Percentiles rank a stretch among this genome's conserved stretches.
Conservation (phyloP, 2,329 filamentous ascomycete species). For the Decorospora gaudefroyi region DNA sequence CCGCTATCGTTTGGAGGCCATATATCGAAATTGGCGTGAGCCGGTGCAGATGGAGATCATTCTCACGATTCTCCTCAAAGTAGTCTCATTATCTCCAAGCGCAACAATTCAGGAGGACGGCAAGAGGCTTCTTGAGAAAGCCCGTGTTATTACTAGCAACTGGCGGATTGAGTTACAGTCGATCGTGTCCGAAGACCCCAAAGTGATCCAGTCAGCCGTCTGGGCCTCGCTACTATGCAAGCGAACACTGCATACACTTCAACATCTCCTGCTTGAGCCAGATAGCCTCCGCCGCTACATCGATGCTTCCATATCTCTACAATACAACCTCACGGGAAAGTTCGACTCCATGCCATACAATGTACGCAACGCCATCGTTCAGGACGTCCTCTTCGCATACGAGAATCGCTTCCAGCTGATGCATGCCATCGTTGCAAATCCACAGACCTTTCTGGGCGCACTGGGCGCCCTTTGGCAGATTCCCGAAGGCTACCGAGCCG, state of each 20-base stretch:
- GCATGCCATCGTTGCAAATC: constrained; percentile 40
- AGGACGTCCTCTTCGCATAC: constrained; percentile 55
- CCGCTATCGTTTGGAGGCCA: constrained; percentile 50
- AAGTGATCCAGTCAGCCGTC: constrained; percentile 55
- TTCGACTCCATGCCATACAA: constrained; percentile 41
- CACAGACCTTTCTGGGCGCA: constrained; percentile 39
- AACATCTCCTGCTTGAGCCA: constrained; percentile 12
- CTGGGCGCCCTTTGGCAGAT: constrained; percentile 53
- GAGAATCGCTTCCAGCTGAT: constrained; percentile 46
- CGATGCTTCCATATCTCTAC: constrained; percentile 51
- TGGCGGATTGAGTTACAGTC: constrained; percentile 59
- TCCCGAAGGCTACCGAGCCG: constrained; percentile 22
- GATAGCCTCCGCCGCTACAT: constrained; percentile 37
- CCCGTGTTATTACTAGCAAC: constrained; percentile 51
- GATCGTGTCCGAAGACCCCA: constrained; percentile 47
- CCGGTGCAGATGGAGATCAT: constrained; percentile 61
- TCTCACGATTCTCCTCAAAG: constrained; percentile 56
- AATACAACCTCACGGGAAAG: constrained; percentile 54
- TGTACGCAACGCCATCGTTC: constrained; percentile 50
- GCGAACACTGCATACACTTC: constrained; percentile 50
- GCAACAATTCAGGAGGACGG: constrained; percentile 12
- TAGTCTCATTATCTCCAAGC: constrained; percentile 37
- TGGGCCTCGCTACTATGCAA: constrained; percentile 62
- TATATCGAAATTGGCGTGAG: constrained; percentile 64
- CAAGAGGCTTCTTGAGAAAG: constrained; percentile 46